Base-by-base conservation (phyloP, 805 yeast species). In the Maudiozyma pseudohumilis region DNA sequence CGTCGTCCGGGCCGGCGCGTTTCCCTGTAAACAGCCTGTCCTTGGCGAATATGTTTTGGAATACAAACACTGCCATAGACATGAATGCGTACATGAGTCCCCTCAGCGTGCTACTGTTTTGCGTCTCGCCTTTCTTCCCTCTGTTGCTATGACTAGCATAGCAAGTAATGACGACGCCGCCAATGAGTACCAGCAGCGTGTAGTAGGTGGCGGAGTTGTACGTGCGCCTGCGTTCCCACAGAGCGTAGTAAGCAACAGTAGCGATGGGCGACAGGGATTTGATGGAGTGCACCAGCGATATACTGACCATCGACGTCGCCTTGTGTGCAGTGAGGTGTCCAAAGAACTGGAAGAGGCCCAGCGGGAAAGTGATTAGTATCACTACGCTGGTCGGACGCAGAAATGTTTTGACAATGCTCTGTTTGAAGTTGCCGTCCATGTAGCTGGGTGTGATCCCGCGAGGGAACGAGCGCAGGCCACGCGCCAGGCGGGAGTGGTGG, bases 291-390 rank as follows among this genome's bases (percentile, higher is more conserved):
- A 92, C 96, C 46, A 88, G 64, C 5, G 96, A 83, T n/a, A 92
- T 96, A 0, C 96, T 96, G 36, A 92, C 84, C 43, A 83, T 60
- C 2, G 88, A 73, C 2, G 96, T 87, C n/a, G 97, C 89, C 54
- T 83, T 82, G 56, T 88, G 96, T 6, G 94, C 75, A 11, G 94
- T 75, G 44, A 88, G 76, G 59, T 89, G 97, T 16, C 97, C 98
- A 16, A 80, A 66, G 47, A 89, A 83, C 64, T 89, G 97, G 63
- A 89, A 92, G 43, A 78, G 65, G 6, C 96, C 97, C 95, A 89
- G 86, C 15, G 97, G 97, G 17, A 85, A 72, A 0, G 95, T 85
- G 11, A 86, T 79, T 35, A 64, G 52, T 12, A 83, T 48, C 24
- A 80, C 65, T 36, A 67, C 52, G 34, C 56, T 46, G 2, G 75